Conservation (phyloP, 106 monocot species). For the Gastrodia elata region DNA sequence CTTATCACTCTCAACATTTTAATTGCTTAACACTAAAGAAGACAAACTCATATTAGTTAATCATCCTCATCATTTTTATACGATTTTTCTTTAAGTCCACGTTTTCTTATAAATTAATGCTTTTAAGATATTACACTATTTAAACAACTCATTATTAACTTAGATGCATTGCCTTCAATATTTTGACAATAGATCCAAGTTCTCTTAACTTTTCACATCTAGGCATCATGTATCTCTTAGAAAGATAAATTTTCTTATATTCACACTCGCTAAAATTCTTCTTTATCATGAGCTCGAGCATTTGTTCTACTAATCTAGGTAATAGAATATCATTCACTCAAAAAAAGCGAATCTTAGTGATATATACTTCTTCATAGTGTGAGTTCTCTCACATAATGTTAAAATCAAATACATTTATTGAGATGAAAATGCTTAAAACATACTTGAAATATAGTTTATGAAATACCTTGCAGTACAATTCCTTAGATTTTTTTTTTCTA, state of each 20-base stretch:
- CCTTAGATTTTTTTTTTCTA: background rate
- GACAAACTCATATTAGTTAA: no score
- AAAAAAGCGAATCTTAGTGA: background rate
- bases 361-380: background rate
- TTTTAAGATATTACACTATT: no score
- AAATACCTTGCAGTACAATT: background rate
- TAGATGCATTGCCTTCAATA: background rate
- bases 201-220: background rate
- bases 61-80: no score
- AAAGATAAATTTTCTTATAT: background rate
- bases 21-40: no score
- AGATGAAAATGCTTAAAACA: background rate
- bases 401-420: background rate
- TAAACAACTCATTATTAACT: background rate
- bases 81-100: no score
- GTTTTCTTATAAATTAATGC: no score
- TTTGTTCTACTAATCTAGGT: background rate
- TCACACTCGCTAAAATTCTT: background rate
- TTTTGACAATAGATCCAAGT: background rate
- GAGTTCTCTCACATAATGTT: background rate
- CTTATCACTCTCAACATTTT: no score
- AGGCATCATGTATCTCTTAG: background rate
- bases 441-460: background rate
- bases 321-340: background rate
- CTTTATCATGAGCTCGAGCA: background rate